Conservation (phyloP, 345 rosid species). For the Salix arbutifolia region DNA sequence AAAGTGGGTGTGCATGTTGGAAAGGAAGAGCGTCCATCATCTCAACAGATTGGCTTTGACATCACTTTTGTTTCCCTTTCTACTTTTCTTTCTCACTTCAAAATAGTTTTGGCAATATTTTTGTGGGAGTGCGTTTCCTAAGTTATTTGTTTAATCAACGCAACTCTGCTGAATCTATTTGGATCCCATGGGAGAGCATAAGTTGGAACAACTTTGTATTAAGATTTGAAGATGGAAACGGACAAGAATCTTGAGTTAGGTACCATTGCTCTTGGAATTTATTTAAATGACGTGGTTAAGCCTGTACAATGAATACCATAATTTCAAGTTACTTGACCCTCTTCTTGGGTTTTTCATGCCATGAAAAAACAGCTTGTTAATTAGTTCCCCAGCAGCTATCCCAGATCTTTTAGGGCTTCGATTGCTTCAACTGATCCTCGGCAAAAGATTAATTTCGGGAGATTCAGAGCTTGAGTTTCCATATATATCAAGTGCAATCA, state of each 20-base stretch:
- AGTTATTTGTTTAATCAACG: not conserved
- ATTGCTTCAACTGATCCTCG: too few relatives aligned
- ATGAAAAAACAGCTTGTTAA: too few relatives aligned
- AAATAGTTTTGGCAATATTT: too few relatives aligned
- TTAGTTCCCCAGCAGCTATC: too few relatives aligned
- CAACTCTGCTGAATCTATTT: not conserved
- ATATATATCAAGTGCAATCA: too few relatives aligned
- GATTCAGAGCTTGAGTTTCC: too few relatives aligned
- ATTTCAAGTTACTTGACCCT: not conserved
- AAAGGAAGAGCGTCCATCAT: slow-evolving; percentile 5
- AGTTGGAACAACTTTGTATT: not conserved
- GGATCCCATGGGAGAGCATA: slow-evolving; percentile 25
- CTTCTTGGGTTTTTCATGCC: not conserved
- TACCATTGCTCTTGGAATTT: slow-evolving; percentile 4
- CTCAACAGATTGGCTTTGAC: not conserved
- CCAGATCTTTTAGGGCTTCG: too few relatives aligned
- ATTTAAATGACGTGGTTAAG: not conserved
- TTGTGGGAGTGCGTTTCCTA: not conserved
- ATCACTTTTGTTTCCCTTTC: not conserved
- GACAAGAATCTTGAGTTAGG: slow-evolving; percentile 31
- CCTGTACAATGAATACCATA: not conserved
- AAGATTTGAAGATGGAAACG: slow-evolving; percentile 4
- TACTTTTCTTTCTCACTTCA: too few relatives aligned
- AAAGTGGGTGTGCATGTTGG: slow-evolving; percentile 1
- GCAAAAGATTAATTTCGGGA: too few relatives aligned